A percentile compares a stretch with the other conserved stretches of the same genome.
phyloP scores from a whole-genome alignment of 805 yeast genomes.

The Maudiozyma pseudohumilis region DNA sequence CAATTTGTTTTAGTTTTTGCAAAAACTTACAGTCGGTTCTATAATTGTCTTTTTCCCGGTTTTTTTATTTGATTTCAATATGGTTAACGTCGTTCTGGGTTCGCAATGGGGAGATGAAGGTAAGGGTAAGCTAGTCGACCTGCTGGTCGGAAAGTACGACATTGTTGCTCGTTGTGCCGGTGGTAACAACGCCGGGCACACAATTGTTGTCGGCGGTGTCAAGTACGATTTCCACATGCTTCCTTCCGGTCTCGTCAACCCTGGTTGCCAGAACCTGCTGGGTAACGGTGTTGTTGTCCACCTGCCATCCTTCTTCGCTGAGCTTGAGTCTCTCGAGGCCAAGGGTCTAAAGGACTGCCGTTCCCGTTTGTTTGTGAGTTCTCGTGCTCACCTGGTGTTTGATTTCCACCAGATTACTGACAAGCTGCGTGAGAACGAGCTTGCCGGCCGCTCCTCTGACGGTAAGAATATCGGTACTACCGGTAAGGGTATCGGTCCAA shows the following conservation, averaged over 20 bases:
- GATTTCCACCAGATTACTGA: slow-evolving; percentile 98
- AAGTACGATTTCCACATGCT: slow-evolving; percentile 98
- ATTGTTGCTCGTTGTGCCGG: slow-evolving; percentile 98
- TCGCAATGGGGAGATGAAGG: slow-evolving; percentile 99
- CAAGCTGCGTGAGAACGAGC: slow-evolving; percentile 87
- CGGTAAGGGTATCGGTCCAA: slow-evolving; percentile 98
- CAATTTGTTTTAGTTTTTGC: background rate
- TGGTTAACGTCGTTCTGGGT: slow-evolving; percentile 78
- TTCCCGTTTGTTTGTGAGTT: slow-evolving; percentile 75
- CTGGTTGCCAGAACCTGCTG: slow-evolving; percentile 77
- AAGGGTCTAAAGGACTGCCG: slow-evolving; percentile 57
- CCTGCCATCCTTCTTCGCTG: slow-evolving; percentile 84
- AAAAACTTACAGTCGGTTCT: no score
- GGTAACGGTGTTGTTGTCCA: slow-evolving; percentile 97
- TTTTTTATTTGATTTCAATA: no score
- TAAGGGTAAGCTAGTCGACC: slow-evolving; percentile 93
- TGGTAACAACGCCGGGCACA: slow-evolving; percentile 99
- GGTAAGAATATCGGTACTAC: slow-evolving; percentile 94
- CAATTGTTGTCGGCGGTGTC: slow-evolving; percentile 80
- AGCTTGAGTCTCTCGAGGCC: slow-evolving; percentile 66
- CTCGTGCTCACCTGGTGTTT: slow-evolving; percentile 92
- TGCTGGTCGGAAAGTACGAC: slow-evolving; percentile 88
- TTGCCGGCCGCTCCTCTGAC: slow-evolving; percentile 39
- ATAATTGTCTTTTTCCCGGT: no score
- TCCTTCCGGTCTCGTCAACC: slow-evolving; percentile 95